Conservation (phyloP, 179 eudicot genomes). For the Beta corolliflora region DNA sequence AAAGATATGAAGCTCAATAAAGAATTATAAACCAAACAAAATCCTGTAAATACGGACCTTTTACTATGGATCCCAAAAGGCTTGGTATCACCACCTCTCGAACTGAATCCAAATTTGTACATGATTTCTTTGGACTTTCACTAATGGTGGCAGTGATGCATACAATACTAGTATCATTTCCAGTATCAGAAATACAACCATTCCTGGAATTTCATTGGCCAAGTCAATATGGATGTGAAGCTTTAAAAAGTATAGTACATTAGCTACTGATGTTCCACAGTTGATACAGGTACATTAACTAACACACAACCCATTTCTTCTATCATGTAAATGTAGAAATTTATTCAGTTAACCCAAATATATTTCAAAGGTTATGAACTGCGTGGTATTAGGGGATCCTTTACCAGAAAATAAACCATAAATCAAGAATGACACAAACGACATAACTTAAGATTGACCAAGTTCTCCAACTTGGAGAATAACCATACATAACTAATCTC, state of each 20-base stretch:
- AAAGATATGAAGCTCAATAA: neutral
- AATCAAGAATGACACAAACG: too few relatives aligned
- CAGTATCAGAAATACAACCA: constrained; percentile 44
- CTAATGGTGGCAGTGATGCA: constrained; percentile 60
- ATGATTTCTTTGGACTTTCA: constrained; percentile 41
- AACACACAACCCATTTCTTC: neutral
- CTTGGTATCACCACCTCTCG: constrained; percentile 61
- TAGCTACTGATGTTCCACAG: neutral
- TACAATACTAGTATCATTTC: constrained; percentile 29
- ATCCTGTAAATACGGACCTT: constrained; percentile 46
- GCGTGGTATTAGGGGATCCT: neutral
- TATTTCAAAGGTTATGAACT: neutral
- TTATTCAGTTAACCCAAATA: neutral
- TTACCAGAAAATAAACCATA: neutral
- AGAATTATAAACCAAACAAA: neutral
- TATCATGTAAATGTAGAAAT: neutral
- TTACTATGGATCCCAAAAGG: constrained; percentile 63
- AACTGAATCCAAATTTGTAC: constrained; percentile 44
- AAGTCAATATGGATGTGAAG: constrained; percentile 29
- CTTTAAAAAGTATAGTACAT: neutral
- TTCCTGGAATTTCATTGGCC: constrained; percentile 43
- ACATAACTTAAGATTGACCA: too few relatives aligned
- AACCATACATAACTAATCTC: neutral
- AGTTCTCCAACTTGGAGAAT: too few relatives aligned
- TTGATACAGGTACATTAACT: neutral